Evolutionary conservation across 2,329 filamentous ascomycete genomes (phyloP).

Genomic region (Pseudogymnoascus sp.): DNA sequence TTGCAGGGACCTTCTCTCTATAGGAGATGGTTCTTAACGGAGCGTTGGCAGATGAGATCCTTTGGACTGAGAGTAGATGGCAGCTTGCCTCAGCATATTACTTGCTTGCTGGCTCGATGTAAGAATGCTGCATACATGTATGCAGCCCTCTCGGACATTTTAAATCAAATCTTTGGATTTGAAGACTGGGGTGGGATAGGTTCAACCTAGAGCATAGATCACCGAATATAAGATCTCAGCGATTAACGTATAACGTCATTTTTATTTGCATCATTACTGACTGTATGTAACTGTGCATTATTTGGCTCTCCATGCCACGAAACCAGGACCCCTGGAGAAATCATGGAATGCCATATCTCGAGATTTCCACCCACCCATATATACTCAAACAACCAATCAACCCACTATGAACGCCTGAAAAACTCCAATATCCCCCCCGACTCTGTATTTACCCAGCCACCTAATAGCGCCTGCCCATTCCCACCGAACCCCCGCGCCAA

Average conservation of each 20-base stretch:
- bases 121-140: not conserved
- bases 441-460: not conserved
- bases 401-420: not conserved
- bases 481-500: not conserved
- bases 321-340: not conserved
- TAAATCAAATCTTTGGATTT: not conserved
- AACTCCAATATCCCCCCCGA: not conserved
- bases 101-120: conserved; percentile 1
- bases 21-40: conserved; percentile 70
- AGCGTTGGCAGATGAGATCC: conserved; percentile 52
- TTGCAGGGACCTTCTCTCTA: conserved; percentile 62
- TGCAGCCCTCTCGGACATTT: not conserved
- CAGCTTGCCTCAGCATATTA: conserved; percentile 5
- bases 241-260: not conserved
- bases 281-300: conserved; percentile 2
- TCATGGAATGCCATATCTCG: not conserved
- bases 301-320: not conserved
- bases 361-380: not conserved
- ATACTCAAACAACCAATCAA: not conserved
- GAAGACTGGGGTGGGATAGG: not conserved
- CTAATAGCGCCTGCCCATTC: not conserved
- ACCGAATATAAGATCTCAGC: not conserved
- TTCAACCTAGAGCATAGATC: not conserved
- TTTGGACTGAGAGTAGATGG: conserved; percentile 1
- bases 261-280: not conserved